Conservation (phyloP, 2,329 filamentous ascomycete genomes). For the Fusarium penzigii region DNA sequence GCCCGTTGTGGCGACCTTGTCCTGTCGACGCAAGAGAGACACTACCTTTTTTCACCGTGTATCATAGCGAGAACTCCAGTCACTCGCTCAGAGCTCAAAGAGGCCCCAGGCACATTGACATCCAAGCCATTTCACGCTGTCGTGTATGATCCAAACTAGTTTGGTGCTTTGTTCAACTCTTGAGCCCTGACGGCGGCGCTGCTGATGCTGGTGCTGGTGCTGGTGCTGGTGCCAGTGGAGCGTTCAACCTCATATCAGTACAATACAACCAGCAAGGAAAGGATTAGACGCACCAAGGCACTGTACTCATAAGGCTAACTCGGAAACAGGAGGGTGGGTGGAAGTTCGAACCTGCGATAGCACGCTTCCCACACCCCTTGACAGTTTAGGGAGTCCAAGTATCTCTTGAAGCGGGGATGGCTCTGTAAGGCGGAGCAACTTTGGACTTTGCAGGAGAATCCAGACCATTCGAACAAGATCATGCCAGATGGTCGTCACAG, state of each 20-base stretch:
- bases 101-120: slow-evolving; percentile 22
- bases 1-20: slow-evolving; percentile 17
- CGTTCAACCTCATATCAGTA: too few species aligned
- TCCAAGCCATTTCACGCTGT: slow-evolving; percentile 22
- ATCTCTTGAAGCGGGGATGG: slow-evolving; percentile 27
- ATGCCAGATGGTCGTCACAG: slow-evolving; percentile 14
- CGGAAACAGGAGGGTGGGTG: background rate
- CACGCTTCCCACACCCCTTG: background rate
- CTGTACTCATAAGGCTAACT: background rate
- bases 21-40: slow-evolving; percentile 14
- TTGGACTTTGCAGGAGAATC: slow-evolving; percentile 19
- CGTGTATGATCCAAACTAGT: too few species aligned
- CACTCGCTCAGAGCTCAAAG: slow-evolving; percentile 8
- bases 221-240: too few species aligned
- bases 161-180: too few species aligned
- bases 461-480: slow-evolving; percentile 27
- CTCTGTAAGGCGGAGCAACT: slow-evolving; percentile 29
- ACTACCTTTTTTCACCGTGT: slow-evolving; percentile 17
- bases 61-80: slow-evolving; percentile 19
- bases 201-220: too few species aligned
- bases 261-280: too few species aligned
- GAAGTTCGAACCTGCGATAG: background rate
- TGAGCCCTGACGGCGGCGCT: too few species aligned
- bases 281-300: too few species aligned
- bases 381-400: slow-evolving; percentile 5